phyloP scores from a whole-genome alignment of 2,329 filamentous ascomycete genomes.

The Talaromyces amestolkiae region DNA sequence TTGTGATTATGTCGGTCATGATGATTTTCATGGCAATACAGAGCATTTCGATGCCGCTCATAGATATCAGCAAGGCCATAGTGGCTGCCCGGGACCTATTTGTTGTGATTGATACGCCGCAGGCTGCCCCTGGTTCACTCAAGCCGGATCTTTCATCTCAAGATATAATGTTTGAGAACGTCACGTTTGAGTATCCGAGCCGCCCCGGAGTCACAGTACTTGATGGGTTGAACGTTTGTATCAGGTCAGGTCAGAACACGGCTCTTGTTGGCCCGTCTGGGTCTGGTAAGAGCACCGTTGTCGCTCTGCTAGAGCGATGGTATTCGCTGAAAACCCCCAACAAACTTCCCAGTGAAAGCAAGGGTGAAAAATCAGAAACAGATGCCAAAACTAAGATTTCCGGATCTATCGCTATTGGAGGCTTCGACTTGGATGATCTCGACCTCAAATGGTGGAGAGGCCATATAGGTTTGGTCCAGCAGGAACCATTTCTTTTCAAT shows the following conservation, averaged over 20 bases:
- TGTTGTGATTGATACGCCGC: conserved; percentile 32
- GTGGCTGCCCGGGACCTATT: conserved; percentile 34
- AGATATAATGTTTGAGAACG: conserved; percentile 60
- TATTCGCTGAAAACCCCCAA: conserved; percentile 26
- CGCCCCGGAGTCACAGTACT: conserved; percentile 38
- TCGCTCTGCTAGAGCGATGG: conserved; percentile 45
- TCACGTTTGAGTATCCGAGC: conserved; percentile 70
- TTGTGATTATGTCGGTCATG: conserved; percentile 13
- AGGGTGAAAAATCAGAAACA: background rate
- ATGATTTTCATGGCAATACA: conserved; percentile 25
- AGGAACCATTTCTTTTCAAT: conserved; percentile 76
- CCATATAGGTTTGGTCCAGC: conserved; percentile 78
- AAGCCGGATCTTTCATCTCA: conserved; percentile 51
- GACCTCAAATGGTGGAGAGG: conserved; percentile 70
- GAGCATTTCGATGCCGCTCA: conserved; percentile 33
- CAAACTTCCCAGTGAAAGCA: background rate
- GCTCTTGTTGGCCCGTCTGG: conserved; percentile 48
- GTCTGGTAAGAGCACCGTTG: conserved; percentile 48
- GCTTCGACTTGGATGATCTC: conserved; percentile 56
- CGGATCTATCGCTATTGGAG: conserved; percentile 56
- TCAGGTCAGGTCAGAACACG: conserved; percentile 39
- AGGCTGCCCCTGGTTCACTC: conserved; percentile 36
- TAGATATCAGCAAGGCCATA: conserved; percentile 36
- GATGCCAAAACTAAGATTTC: conserved; percentile 18
- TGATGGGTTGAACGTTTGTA: conserved; percentile 33